These are phyloP conservation scores for Calonectria pseudoreteaudii DNA, from an alignment of 2,329 filamentous ascomycete genomes.

Conservation along the genomic window DNA sequence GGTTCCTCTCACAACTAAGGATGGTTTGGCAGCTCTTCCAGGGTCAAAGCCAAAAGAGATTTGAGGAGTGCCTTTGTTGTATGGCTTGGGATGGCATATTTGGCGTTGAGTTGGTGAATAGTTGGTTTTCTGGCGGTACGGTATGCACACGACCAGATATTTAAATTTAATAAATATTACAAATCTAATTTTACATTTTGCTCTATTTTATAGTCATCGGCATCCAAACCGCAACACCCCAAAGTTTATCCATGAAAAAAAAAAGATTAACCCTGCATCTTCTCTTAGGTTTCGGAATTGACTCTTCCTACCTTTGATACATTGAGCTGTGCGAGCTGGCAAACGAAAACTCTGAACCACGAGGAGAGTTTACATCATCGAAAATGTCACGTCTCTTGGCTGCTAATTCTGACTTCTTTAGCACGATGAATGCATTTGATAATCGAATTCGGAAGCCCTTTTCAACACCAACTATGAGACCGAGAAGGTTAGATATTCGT, in stretches of 20 bases:
- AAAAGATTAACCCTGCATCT: too few species aligned
- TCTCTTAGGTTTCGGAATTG: too few species aligned
- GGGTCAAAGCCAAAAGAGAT: neutral
- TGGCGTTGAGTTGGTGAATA: neutral
- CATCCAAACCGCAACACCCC: too few species aligned
- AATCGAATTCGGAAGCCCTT: neutral
- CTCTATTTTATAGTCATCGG: too few species aligned
- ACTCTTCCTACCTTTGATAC: too few species aligned
- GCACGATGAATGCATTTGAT: neutral
- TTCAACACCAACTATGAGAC: neutral
- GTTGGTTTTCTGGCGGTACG: neutral
- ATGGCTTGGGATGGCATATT: conserved; percentile 10
- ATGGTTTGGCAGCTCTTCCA: neutral
- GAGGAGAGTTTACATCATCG: too few species aligned
- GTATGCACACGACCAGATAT: neutral
- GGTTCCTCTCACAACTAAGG: conserved; percentile 6
- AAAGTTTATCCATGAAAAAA: too few species aligned
- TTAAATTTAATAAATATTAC: neutral
- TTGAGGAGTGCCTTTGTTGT: neutral
- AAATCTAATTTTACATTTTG: too few species aligned
- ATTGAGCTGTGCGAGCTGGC: too few species aligned
- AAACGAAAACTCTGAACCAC: too few species aligned
- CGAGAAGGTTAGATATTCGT: neutral
- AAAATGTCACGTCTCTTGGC: too few species aligned
- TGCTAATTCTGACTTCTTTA: neutral